Evolutionary conservation across 108 stramenopile species (phyloP).

Genomic region (Cyclotella kingstonii): DNA sequence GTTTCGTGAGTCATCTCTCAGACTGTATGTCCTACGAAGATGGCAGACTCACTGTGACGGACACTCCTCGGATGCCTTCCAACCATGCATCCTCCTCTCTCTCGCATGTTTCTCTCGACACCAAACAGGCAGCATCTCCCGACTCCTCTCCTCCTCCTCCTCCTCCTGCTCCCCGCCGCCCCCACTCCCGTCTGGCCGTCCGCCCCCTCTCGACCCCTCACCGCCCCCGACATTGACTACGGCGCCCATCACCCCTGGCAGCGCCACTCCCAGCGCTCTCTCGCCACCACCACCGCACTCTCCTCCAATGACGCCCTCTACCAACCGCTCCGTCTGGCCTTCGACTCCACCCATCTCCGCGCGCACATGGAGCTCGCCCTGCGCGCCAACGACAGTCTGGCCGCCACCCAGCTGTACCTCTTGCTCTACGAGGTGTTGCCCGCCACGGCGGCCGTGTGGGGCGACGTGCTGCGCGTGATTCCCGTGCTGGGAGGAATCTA

Average conservation of each 20-base stretch:
- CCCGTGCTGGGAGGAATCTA: conserved; percentile 46
- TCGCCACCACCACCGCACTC: conserved; percentile 12
- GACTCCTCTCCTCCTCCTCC: too few relatives aligned
- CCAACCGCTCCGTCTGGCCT: conserved; percentile 41
- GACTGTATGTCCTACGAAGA: too few relatives aligned
- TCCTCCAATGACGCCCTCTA: conserved; percentile 23
- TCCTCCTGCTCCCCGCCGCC: neutral
- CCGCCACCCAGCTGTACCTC: conserved; percentile 38
- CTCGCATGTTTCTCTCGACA: too few relatives aligned
- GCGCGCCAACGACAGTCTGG: conserved; percentile 6
- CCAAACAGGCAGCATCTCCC: too few relatives aligned
- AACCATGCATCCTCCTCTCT: too few relatives aligned
- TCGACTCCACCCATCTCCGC: conserved; percentile 23
- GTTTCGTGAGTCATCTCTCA: too few relatives aligned
- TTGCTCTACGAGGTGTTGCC: conserved; percentile 43
- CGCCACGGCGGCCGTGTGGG: conserved; percentile 36
- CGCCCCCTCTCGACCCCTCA: conserved; percentile 31
- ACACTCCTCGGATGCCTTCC: too few relatives aligned
- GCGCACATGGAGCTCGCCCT: conserved; percentile 23
- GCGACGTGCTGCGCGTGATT: conserved; percentile 33
- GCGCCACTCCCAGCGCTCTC: neutral
- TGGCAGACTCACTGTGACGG: too few relatives aligned
- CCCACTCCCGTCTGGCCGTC: too few relatives aligned
- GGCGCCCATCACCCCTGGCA: conserved; percentile 42
- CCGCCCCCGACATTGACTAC: conserved; percentile 32